Evolutionary conservation across 2,329 filamentous ascomycete genomes (phyloP).

Genomic region (Botrytis galanthina): DNA sequence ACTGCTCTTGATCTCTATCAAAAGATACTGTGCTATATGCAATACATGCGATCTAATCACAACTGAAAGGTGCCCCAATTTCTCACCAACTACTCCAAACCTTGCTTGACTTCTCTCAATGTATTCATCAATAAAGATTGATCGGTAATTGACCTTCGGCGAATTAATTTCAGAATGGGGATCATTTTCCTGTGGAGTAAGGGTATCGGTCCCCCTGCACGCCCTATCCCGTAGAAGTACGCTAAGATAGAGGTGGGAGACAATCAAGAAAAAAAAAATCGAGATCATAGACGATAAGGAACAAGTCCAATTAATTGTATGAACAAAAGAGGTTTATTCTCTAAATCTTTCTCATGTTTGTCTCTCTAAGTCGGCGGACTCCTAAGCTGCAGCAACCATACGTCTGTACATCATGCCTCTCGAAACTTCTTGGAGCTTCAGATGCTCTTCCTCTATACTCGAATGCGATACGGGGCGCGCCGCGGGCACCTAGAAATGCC

Average conservation of each 20-base stretch:
- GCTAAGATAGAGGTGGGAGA: slow-evolving; percentile 17
- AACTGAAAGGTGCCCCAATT: no score
- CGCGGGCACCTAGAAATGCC: slow-evolving; percentile 7
- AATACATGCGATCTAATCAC: neutral
- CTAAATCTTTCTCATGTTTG: slow-evolving; percentile 28
- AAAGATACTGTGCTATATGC: neutral
- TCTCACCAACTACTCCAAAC: no score
- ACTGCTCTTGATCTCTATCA: neutral
- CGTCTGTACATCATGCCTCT: slow-evolving; percentile 32
- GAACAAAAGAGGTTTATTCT: slow-evolving; percentile 1
- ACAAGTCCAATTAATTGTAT: neutral
- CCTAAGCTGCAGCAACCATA: slow-evolving; percentile 27
- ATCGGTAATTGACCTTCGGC: neutral
- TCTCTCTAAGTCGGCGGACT: slow-evolving; percentile 30
- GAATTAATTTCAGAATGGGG: neutral
- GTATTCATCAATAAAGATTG: neutral
- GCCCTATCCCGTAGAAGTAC: neutral
- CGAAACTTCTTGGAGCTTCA: slow-evolving; percentile 20
- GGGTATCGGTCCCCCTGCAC: neutral
- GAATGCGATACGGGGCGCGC: slow-evolving; percentile 12
- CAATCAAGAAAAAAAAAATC: neutral
- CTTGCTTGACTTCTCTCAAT: neutral
- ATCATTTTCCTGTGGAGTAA: neutral
- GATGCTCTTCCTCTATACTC: slow-evolving; percentile 4
- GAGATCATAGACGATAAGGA: neutral